phyloP scores from a whole-genome alignment of 2,329 filamentous ascomycete genomes.

The Lomentospora prolificans region DNA sequence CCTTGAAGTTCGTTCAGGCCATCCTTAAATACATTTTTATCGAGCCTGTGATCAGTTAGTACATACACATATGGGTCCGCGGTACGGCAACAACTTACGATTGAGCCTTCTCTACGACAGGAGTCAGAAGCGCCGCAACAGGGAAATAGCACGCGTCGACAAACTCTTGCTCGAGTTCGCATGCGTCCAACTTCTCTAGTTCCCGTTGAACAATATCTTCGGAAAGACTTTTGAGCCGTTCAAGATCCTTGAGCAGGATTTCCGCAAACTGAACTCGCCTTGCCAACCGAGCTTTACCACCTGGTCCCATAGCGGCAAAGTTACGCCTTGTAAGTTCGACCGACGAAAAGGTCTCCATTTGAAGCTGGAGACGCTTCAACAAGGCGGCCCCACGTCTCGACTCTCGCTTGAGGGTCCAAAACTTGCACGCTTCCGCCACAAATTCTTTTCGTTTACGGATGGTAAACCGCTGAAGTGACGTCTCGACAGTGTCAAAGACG shows the following conservation, averaged over 20 bases:
- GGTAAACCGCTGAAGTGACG: slow-evolving; percentile 70
- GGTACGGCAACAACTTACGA: slow-evolving; percentile 59
- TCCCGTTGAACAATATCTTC: slow-evolving; percentile 67
- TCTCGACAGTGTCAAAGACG: slow-evolving; percentile 78
- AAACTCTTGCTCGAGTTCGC: slow-evolving; percentile 65
- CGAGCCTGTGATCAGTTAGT: slow-evolving; percentile 37
- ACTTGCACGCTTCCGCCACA: slow-evolving; percentile 85
- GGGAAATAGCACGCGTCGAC: slow-evolving; percentile 91
- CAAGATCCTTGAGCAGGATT: slow-evolving; percentile 64
- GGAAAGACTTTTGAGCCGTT: slow-evolving; percentile 61
- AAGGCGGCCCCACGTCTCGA: slow-evolving; percentile 83
- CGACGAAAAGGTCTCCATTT: slow-evolving; percentile 92
- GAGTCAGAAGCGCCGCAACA: slow-evolving; percentile 63
- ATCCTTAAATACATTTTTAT: slow-evolving; percentile 50
- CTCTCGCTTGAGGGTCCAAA: slow-evolving; percentile 96
- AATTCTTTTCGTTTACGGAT: slow-evolving; percentile 82
- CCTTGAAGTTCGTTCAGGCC: slow-evolving; percentile 40
- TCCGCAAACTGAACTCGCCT: slow-evolving; percentile 85
- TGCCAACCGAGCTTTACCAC: slow-evolving; percentile 65
- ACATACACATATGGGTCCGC: too few species aligned
- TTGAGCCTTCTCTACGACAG: slow-evolving; percentile 71
- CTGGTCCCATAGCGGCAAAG: slow-evolving; percentile 88
- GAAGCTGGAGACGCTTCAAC: slow-evolving; percentile 83
- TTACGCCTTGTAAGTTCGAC: slow-evolving; percentile 95
- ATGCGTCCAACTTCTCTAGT: slow-evolving; percentile 64